These are phyloP conservation scores for Senna tora DNA, from an alignment of 306 rosid genomes.

Conservation along the genomic window DNA sequence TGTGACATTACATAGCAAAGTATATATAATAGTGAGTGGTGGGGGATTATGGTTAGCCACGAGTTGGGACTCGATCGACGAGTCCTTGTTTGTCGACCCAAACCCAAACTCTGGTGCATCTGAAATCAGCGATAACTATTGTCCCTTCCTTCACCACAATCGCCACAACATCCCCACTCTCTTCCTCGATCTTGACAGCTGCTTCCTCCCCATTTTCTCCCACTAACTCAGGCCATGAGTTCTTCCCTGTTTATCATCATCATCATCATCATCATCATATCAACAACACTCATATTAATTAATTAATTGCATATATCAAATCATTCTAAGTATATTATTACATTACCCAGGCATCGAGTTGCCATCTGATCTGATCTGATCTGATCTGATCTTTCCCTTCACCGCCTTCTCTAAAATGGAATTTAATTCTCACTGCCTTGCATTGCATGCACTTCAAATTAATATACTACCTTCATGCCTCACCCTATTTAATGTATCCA, in stretches of 20 bases:
- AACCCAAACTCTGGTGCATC: conserved; percentile 43
- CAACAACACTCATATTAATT: no score
- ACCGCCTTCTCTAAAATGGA: no score
- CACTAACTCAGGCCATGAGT: conserved; percentile 53
- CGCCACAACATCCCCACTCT: conserved; percentile 37
- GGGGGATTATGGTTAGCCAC: neutral
- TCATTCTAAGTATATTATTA: no score
- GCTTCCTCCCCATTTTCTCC: conserved; percentile 41
- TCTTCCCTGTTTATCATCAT: conserved; percentile 45
- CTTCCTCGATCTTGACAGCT: conserved; percentile 37
- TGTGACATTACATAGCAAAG: neutral
- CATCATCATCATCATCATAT: no score
- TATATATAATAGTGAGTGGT: no score
- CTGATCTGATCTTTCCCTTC: neutral
- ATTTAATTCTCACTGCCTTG: no score
- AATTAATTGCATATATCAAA: no score
- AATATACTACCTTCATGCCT: no score
- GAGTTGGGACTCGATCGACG: conserved; percentile 30
- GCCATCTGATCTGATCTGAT: no score
- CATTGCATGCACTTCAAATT: no score
- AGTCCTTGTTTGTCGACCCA: conserved; percentile 35
- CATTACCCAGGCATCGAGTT: conserved; percentile 17
- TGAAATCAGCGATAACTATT: neutral
- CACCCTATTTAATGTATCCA: no score
- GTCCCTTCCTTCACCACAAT: conserved; percentile 39